A percentile compares a stretch with the other conserved stretches of the same genome.
phyloP scores from a whole-genome alignment of 129 eudicot genomes.

The Saposhnikovia divaricata region DNA sequence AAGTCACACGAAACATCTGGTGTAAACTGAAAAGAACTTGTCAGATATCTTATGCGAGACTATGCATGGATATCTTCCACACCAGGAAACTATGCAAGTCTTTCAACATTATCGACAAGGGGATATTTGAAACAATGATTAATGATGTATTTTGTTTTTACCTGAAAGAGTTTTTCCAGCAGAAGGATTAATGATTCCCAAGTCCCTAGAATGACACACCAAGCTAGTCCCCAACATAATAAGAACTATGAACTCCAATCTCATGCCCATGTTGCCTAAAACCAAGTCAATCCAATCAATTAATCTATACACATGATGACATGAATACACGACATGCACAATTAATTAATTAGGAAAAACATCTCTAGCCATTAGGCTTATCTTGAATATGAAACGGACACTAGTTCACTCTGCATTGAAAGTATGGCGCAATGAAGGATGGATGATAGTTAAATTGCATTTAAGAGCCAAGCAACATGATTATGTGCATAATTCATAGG shows the following conservation, averaged over 20 bases:
- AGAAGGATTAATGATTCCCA: constrained; percentile 17
- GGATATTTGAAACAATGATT: constrained; percentile 30
- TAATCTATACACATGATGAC: not conserved
- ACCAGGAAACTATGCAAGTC: not conserved
- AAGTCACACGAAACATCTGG: not conserved
- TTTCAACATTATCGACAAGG: not conserved
- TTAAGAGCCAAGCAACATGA: not conserved
- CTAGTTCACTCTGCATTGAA: not conserved
- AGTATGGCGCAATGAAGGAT: not conserved
- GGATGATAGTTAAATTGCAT: not conserved
- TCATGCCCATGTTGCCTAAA: constrained; percentile 53
- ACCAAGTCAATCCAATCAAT: not conserved
- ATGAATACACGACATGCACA: not conserved
- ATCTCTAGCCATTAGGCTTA: not conserved
- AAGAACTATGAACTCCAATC: constrained; percentile 45
- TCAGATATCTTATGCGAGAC: not conserved
- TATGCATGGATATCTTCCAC: not conserved
- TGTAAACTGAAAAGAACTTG: not conserved
- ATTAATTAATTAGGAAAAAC: not conserved
- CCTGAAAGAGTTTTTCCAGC: constrained; percentile 10
- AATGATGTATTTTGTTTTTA: constrained; percentile 2
- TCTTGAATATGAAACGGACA: too few species aligned
- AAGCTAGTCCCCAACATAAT: constrained; percentile 39
- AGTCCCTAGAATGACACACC: constrained; percentile 56
- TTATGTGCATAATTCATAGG: not conserved